Percentiles rank a stretch among this genome's conserved stretches.
Conservation (phyloP, 148 eudicot species). For the Rhododendron ferrugineum region DNA sequence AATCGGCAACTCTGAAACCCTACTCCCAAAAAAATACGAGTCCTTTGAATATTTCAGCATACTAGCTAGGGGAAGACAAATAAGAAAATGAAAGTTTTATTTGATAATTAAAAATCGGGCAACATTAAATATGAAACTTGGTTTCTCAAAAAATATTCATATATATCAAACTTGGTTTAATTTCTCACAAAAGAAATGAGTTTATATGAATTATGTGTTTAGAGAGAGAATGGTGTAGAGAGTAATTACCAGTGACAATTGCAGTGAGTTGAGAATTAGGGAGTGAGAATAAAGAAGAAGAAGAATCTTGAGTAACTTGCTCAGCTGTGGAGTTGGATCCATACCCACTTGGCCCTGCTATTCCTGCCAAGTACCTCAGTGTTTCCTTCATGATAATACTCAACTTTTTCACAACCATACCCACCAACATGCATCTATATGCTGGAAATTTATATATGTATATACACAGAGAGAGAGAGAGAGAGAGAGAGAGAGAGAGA, state of each 20-base stretch:
- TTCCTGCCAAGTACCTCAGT: conserved; percentile 69
- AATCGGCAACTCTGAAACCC: not conserved
- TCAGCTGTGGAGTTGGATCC: conserved; percentile 90
- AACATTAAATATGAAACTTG: not conserved
- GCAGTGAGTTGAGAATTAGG: conserved; percentile 59
- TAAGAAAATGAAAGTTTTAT: not conserved
- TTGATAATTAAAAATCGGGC: not conserved
- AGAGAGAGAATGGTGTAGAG: not conserved
- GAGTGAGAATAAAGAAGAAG: conserved; percentile 17
- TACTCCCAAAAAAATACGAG: not conserved
- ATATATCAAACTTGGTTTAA: not conserved
- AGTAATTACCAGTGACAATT: conserved; percentile 66
- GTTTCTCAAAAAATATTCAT: not conserved
- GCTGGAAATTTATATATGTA: too few relatives aligned
- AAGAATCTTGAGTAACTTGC: conserved; percentile 53
- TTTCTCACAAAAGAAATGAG: not conserved
- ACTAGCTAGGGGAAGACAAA: not conserved
- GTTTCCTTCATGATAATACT: conserved; percentile 53
- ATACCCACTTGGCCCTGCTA: conserved; percentile 83
- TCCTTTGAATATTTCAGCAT: not conserved
- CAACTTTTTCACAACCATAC: conserved; percentile 5
- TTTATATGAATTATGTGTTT: not conserved
- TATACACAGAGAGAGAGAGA: too few relatives aligned
- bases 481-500: not conserved
- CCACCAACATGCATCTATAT: conserved; percentile 9